Evolutionary conservation across 1,139 yeast genomes (phyloP).

Genomic region (Lodderomyces oxycetoniae): DNA sequence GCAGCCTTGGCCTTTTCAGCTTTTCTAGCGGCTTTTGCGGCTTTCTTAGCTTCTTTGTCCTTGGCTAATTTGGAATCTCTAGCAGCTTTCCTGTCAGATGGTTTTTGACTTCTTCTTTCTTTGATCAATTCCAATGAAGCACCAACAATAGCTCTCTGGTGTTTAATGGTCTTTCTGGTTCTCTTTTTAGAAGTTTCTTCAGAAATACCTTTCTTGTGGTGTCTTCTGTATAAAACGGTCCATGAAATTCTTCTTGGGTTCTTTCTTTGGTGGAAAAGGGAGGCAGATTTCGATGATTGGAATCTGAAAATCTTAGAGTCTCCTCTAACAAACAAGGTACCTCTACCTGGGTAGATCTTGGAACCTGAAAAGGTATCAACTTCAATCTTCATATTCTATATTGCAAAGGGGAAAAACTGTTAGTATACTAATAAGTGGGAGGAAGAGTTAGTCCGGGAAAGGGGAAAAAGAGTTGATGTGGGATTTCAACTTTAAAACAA

Average conservation of each 20-base stretch:
- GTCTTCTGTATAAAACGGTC: conserved; percentile 99
- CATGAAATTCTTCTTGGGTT: conserved; percentile 99
- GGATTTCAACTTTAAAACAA: too few relatives aligned
- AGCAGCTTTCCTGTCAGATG: conserved; percentile 97
- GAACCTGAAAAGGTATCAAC: conserved; percentile 99
- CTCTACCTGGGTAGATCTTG: conserved; percentile 99
- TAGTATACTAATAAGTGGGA: conserved; percentile 14
- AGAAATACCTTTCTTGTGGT: conserved; percentile 99
- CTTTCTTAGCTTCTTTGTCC: conserved; percentile 96
- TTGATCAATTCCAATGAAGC: conserved; percentile 97
- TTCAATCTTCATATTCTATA: conserved; percentile 98
- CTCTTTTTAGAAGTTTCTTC: conserved; percentile 98
- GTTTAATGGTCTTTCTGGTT: conserved; percentile 95
- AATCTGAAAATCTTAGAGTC: conserved; percentile 99
- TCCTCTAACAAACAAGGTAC: conserved; percentile 98
- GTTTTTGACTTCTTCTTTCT: conserved; percentile 95
- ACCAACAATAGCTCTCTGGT: conserved; percentile 99
- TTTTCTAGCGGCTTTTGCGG: conserved; percentile 90
- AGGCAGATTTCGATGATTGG: conserved; percentile 96
- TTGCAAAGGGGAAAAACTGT: conserved; percentile 7
- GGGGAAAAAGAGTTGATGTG: neutral
- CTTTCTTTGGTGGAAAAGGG: conserved; percentile 99
- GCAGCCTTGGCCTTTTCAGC: conserved; percentile 87
- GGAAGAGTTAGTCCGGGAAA: neutral
- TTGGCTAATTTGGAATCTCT: conserved; percentile 87